A percentile compares a stretch with the other conserved stretches of the same genome.
These are phyloP conservation scores for Gossypium anomalum DNA, from an alignment of 345 rosid genomes.

Conservation along the genomic window DNA sequence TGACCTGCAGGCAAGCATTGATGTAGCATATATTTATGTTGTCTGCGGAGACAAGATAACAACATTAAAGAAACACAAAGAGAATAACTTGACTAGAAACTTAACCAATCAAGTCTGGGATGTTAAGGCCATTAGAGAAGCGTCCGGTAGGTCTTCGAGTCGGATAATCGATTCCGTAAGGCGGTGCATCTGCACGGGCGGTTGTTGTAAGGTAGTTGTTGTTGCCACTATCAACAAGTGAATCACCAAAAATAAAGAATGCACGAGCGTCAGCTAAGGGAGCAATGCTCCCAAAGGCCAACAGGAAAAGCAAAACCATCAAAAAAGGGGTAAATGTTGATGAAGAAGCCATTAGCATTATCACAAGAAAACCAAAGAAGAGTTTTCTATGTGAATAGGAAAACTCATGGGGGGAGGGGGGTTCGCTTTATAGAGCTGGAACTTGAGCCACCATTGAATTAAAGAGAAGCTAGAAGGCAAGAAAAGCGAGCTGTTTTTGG, in stretches of 20 bases:
- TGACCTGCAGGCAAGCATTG: slow-evolving; percentile 35
- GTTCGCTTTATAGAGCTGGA: slow-evolving; percentile 7
- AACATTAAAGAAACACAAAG: background rate
- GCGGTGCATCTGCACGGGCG: slow-evolving; percentile 70
- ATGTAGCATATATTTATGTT: background rate
- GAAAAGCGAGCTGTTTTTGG: background rate
- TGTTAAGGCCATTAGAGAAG: slow-evolving; percentile 81
- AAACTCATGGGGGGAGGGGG: background rate
- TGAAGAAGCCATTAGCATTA: background rate
- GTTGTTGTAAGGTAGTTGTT: slow-evolving; percentile 70
- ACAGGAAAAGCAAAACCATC: slow-evolving; percentile 18
- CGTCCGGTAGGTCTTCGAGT: slow-evolving; percentile 65
- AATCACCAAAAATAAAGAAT: slow-evolving; percentile 66
- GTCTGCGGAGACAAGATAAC: background rate
- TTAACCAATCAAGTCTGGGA: slow-evolving; percentile 75
- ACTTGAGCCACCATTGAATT: slow-evolving; percentile 3
- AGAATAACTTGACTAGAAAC: background rate
- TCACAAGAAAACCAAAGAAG: background rate
- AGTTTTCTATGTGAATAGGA: background rate
- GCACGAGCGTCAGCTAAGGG: slow-evolving; percentile 41
- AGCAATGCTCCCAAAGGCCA: slow-evolving; percentile 17
- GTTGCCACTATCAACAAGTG: slow-evolving; percentile 84
- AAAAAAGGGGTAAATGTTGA: background rate
- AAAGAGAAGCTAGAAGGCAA: slow-evolving; percentile 4
- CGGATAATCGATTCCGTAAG: slow-evolving; percentile 74